A percentile compares a stretch with the other conserved stretches of the same genome.
phyloP scores from a whole-genome alignment of 768 basidiomycete genomes.

The Lentinula lateritia region DNA sequence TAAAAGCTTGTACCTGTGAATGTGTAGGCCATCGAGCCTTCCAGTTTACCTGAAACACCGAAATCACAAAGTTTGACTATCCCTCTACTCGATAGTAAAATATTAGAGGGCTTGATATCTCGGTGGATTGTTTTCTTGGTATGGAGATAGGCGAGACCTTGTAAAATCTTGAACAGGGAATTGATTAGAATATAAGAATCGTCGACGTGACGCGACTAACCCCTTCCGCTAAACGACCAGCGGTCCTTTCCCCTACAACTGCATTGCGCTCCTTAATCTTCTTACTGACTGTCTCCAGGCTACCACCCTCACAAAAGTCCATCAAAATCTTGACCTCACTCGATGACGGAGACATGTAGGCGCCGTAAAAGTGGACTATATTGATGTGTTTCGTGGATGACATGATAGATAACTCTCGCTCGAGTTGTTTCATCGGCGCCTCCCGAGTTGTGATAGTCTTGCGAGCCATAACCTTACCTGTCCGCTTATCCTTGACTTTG shows the following conservation, averaged over 20 bases:
- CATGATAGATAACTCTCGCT: constrained; percentile 89
- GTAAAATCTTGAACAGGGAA: constrained; percentile 52
- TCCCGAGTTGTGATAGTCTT: constrained; percentile 91
- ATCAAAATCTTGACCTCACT: constrained; percentile 95
- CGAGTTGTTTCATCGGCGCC: constrained; percentile 87
- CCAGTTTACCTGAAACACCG: constrained; percentile 94
- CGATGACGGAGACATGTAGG: constrained; percentile 79
- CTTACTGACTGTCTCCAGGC: constrained; percentile 84
- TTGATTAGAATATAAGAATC: constrained; percentile 6
- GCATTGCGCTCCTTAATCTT: constrained; percentile 75
- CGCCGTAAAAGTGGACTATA: constrained; percentile 89
- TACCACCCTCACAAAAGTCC: constrained; percentile 86
- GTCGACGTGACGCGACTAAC: constrained; percentile 39
- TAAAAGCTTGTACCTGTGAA: constrained; percentile 98
- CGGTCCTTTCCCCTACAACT: constrained; percentile 81
- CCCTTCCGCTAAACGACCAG: constrained; percentile 90
- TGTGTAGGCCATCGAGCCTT: constrained; percentile 87
- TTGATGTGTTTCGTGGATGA: constrained; percentile 79
- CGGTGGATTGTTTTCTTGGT: constrained; percentile 90
- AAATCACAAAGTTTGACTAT: constrained; percentile 93
- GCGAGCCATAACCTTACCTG: constrained; percentile 79
- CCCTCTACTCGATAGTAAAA: constrained; percentile 85
- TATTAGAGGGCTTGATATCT: constrained; percentile 92
- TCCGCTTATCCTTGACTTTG: constrained; percentile 83
- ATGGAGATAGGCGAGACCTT: constrained; percentile 93